Percentiles rank a stretch among this genome's conserved stretches.
Conservation (phyloP, 371 early-diverging fungal genomes). For the Coemansia sp. region DNA sequence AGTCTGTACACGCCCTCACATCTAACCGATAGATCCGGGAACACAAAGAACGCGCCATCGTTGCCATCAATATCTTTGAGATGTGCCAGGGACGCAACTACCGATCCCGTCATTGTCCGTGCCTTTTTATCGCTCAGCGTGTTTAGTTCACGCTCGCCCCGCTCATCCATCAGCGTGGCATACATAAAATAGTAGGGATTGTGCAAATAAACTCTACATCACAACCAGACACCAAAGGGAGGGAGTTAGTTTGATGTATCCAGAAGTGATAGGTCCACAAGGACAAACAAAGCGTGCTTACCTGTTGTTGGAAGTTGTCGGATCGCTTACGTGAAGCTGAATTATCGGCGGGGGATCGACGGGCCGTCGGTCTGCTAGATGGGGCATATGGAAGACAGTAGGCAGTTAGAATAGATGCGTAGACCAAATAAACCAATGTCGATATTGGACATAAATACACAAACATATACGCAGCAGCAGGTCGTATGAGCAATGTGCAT, state of each 20-base stretch:
- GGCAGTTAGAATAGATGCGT: background rate
- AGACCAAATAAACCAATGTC: no score
- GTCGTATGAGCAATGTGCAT: no score
- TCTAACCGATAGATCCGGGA: slow-evolving; percentile 93
- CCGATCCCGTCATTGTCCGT: slow-evolving; percentile 68
- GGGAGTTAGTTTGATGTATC: background rate
- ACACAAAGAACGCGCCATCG: slow-evolving; percentile 94
- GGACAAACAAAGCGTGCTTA: slow-evolving; percentile 12
- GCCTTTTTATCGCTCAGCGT: slow-evolving; percentile 52
- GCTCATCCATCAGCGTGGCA: slow-evolving; percentile 52
- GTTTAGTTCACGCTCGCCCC: slow-evolving; percentile 52
- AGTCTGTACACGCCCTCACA: slow-evolving; percentile 89
- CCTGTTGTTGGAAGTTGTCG: slow-evolving; percentile 46
- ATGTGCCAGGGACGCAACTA: slow-evolving; percentile 87
- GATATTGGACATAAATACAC: background rate
- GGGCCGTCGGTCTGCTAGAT: slow-evolving; percentile 84
- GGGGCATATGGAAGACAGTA: background rate
- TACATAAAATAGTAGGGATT: slow-evolving; percentile 57
- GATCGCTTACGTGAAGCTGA: slow-evolving; percentile 69
- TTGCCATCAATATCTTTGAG: slow-evolving; percentile 82
- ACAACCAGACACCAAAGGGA: background rate
- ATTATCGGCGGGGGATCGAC: slow-evolving; percentile 95
- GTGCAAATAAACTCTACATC: slow-evolving; percentile 46
- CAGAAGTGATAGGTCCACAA: background rate
- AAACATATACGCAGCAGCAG: background rate